Evolutionary conservation across 345 rosid species (phyloP), one percentile per base, ranked within the genome.

Genomic region (Melaleuca alternifolia): DNA sequence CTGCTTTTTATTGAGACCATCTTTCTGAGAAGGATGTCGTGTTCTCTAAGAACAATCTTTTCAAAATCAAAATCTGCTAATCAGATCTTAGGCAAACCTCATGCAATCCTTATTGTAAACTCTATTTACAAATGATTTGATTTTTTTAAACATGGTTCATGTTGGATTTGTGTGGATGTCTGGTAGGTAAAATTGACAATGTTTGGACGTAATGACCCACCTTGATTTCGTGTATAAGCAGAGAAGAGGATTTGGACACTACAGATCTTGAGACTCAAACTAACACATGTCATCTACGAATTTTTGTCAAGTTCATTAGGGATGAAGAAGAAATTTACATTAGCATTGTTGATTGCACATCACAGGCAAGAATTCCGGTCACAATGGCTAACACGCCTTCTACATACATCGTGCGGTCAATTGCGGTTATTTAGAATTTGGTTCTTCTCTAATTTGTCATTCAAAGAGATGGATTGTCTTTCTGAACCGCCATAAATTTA

Each of bases 341-440:
- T 37, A 3, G 79, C 79, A 6, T 37, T 71, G 48, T 33, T 2
- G 46, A 37, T 71, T 71, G 48, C 13, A 37, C 0, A 0, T 30
- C 77, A 8, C 3, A 0, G 4, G 79, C 79, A 71, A 71, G 48
- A 11, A 71, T 24, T 71, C 37, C 4, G 0, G 24, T 71, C 3
- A 10, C 24, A 0, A 71, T 18, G 48, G 26, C 48, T 2, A 33
- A 37, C 0, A 18, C 0, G 79, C 7, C 1, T 18, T 18, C 79
- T 33, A 33, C 77, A 65, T 30, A 15, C 12, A 8, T 30, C 5
- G 44, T 30, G 77, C 23, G 3, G 1, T 30, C 24, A 18, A 65
- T 16, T 65, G 79, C 48, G 13, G 48, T 9, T 18, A 71, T 37
- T 33, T 48, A 16, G 24, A 71, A 4, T 71, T 10, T 71, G 79